Evolutionary conservation across 139 green algal genomes (phyloP), one percentile per base, ranked within the genome.

Genomic region (Chloropicon primus): DNA sequence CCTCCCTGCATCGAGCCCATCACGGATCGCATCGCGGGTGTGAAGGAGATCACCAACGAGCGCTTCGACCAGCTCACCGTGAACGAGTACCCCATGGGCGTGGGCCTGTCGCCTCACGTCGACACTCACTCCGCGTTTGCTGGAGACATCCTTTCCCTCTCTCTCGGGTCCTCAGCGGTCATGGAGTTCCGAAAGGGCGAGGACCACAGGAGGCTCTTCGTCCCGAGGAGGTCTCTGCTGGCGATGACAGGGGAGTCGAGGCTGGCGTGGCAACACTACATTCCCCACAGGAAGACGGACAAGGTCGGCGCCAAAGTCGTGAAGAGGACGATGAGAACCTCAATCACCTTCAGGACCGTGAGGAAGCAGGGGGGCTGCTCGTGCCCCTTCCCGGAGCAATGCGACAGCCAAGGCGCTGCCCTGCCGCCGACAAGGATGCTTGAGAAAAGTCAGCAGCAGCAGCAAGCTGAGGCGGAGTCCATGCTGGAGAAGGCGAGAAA

Each of bases 81-180:
- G 5, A 99, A 99, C 78, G 92, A 98, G 79, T 99, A 99, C 78
- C 24, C 82, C 0, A 75, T 80, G 0, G 95, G 95, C 2, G 89
- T 97, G n/a, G 95, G 95, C 17, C 80, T 99, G 25, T 85, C 91
- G 1, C 84, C 94, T 0, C 95, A 99, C 82, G 85, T 98, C 0
- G 95, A 99, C 84, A 97, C 92, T 0, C 95, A 99, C 85, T 94
- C 89, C 10, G 90, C 92, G 1, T 98, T 99, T 78, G 88, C 79
- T 84, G 90, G 87, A 2, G 76, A 93, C 1, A 94, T 99, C 25
- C 72, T 93, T 2, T 94, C 88, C 0, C 81, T 98, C 53, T 96
- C 90, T 0, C 85, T 97, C 53, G 91, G 80, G 1, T 87, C 87
- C 41, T 29, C 82, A 21, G 81, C 80, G 0, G 85, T 92, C 1